Evolutionary conservation across 2,329 filamentous ascomycete genomes (phyloP).

Genomic region (Botrytis sinoallii): DNA sequence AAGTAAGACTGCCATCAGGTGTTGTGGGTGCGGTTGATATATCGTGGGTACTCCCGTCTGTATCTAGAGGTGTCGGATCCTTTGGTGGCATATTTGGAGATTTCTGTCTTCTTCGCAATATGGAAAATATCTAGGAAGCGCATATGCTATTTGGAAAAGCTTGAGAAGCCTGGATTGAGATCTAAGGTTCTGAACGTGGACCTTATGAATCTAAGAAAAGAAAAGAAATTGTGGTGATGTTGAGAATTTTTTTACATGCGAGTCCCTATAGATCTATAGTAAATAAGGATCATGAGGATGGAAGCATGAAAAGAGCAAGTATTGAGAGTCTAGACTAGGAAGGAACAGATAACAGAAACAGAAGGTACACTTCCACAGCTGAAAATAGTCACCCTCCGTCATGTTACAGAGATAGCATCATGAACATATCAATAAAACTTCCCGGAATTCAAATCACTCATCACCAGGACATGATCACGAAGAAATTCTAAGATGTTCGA

Average conservation of each 20-base stretch:
- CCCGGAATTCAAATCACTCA: not conserved
- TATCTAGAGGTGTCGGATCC: conserved; percentile 29
- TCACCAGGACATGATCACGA: not conserved
- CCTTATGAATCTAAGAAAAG: not conserved
- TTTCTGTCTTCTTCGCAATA: not conserved
- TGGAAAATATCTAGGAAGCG: not conserved
- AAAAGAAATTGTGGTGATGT: not conserved
- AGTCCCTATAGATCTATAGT: not conserved
- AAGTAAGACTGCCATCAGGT: conserved; percentile 44
- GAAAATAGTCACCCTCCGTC: not conserved
- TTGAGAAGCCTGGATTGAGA: not conserved
- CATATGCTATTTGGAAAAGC: not conserved
- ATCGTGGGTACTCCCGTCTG: conserved; percentile 36
- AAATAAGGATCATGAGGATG: no score
- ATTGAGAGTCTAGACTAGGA: not conserved
- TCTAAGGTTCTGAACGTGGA: not conserved
- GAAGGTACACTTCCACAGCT: conserved; percentile 19
- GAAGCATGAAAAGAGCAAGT: not conserved
- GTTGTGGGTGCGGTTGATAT: conserved; percentile 47
- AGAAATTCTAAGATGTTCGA: not conserved
- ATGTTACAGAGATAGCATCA: not conserved
- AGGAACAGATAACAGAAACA: not conserved
- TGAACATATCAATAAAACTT: not conserved
- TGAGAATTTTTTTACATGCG: rapidly evolving
- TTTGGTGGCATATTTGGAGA: conserved; percentile 25